These are phyloP conservation scores for Serendipita sp. DNA, from an alignment of 1,284 basidiomycete genomes.

Conservation along the genomic window DNA sequence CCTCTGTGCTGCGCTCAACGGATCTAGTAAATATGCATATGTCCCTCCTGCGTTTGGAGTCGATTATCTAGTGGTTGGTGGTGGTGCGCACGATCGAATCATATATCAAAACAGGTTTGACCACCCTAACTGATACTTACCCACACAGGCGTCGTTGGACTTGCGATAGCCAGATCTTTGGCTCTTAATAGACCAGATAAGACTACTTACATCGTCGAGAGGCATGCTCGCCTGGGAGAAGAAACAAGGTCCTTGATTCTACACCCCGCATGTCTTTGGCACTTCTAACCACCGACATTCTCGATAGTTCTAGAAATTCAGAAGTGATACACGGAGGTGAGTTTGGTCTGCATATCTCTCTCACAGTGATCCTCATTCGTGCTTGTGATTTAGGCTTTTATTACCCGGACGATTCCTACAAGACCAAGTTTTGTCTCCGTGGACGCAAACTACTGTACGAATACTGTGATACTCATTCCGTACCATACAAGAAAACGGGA, in stretches of 20 bases:
- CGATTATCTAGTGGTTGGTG: slow-evolving; percentile 90
- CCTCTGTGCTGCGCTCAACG: slow-evolving; percentile 46
- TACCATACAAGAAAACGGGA: slow-evolving; percentile 64
- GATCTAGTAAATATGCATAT: slow-evolving; percentile 41
- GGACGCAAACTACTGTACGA: slow-evolving; percentile 79
- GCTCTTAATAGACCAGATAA: slow-evolving; percentile 51
- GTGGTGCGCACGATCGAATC: slow-evolving; percentile 36
- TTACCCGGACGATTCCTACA: slow-evolving; percentile 76
- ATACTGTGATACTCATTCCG: slow-evolving; percentile 48
- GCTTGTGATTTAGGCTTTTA: slow-evolving; percentile 43
- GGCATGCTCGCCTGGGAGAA: slow-evolving; percentile 58
- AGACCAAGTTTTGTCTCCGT: slow-evolving; percentile 76
- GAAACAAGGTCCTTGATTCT: slow-evolving; percentile 53
- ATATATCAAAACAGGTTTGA: not conserved
- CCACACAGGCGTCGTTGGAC: slow-evolving; percentile 62
- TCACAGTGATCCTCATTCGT: slow-evolving; percentile 13
- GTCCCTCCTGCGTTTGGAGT: slow-evolving; percentile 61
- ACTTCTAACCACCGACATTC: not conserved
- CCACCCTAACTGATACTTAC: not conserved
- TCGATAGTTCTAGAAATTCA: slow-evolving; percentile 73
- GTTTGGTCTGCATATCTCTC: slow-evolving; percentile 11
- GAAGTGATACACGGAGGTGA: slow-evolving; percentile 89
- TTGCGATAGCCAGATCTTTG: slow-evolving; percentile 72
- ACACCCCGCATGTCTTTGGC: slow-evolving; percentile 12
- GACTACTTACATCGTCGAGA: slow-evolving; percentile 76